Evolutionary conservation across 2,329 filamentous ascomycete genomes (phyloP).

Genomic region (Colletotrichum sp.): DNA sequence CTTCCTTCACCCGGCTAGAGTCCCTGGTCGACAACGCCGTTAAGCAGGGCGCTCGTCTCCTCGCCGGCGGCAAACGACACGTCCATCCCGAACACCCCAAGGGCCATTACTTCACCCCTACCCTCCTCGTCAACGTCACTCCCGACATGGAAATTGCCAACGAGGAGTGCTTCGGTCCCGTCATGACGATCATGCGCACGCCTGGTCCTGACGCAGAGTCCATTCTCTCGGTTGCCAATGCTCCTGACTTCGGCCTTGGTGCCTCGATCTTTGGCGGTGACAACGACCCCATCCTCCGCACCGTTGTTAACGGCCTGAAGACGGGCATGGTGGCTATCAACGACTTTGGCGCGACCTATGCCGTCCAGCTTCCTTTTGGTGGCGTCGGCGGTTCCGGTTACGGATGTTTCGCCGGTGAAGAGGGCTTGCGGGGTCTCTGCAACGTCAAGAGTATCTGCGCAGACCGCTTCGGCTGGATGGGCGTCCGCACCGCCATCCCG

Average conservation of each 20-base stretch:
- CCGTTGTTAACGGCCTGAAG: constrained; percentile 71
- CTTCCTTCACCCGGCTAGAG: constrained; percentile 78
- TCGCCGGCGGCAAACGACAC: constrained; percentile 78
- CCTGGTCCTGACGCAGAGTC: constrained; percentile 60
- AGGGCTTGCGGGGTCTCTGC: constrained; percentile 83
- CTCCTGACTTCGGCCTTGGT: constrained; percentile 84
- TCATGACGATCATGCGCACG: constrained; percentile 85
- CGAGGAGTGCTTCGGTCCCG: constrained; percentile 90
- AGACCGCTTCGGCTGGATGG: constrained; percentile 69
- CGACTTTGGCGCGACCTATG: constrained; percentile 93
- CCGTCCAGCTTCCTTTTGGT: constrained; percentile 93
- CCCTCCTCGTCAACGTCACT: constrained; percentile 88
- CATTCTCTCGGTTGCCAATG: constrained; percentile 81
- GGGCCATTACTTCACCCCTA: constrained; percentile 93
- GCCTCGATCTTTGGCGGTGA: constrained; percentile 84
- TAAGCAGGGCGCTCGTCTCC: constrained; percentile 75
- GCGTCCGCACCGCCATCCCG: constrained; percentile 79
- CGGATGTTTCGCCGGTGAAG: constrained; percentile 88
- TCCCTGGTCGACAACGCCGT: constrained; percentile 79
- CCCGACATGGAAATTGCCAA: constrained; percentile 85
- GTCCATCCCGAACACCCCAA: constrained; percentile 73
- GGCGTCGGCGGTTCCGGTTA: constrained; percentile 90
- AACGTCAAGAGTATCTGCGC: constrained; percentile 87
- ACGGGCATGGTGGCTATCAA: constrained; percentile 95
- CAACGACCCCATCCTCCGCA: constrained; percentile 61